phyloP scores from a whole-genome alignment of 495 filamentous ascomycete genomes.

The Stereocaulon alpinum region DNA sequence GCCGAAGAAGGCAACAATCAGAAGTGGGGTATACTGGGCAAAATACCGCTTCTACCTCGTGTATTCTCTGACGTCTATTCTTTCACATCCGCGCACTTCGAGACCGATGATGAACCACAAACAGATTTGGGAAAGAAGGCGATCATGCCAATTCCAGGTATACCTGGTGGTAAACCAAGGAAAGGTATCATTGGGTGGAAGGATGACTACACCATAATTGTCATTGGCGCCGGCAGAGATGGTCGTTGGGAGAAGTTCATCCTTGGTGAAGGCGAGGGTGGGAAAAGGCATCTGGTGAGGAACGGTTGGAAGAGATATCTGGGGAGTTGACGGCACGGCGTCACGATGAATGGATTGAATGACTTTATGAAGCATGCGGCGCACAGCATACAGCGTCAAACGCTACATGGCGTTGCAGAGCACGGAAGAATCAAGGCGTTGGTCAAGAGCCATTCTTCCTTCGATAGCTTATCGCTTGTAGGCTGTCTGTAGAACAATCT shows the following conservation, averaged over 20 bases:
- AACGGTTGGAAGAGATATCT: conserved; percentile 81
- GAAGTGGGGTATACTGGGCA: conserved; percentile 74
- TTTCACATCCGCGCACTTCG: conserved; percentile 61
- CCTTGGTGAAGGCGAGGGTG: conserved; percentile 52
- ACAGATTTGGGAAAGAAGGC: conserved; percentile 27
- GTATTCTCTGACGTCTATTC: conserved; percentile 81
- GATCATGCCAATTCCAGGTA: conserved; percentile 34
- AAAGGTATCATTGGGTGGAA: conserved; percentile 75
- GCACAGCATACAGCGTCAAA: background rate
- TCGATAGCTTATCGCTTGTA: too few relatives aligned
- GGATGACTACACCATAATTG: conserved; percentile 54
- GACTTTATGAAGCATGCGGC: background rate
- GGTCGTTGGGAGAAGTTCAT: conserved; percentile 78
- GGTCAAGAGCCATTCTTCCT: background rate
- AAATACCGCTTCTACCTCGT: conserved; percentile 66
- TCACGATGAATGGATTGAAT: background rate
- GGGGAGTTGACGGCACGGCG: conserved; percentile 25
- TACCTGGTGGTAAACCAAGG: conserved; percentile 45
- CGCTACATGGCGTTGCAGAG: background rate
- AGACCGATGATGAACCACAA: conserved; percentile 60
- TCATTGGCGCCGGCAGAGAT: conserved; percentile 73
- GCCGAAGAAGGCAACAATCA: conserved; percentile 42
- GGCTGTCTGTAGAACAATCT: too few relatives aligned
- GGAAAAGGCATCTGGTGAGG: conserved; percentile 48
- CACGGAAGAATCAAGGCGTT: background rate